Evolutionary conservation across 768 basidiomycete species (phyloP).

Genomic region (Cystobasidium onofrii): DNA sequence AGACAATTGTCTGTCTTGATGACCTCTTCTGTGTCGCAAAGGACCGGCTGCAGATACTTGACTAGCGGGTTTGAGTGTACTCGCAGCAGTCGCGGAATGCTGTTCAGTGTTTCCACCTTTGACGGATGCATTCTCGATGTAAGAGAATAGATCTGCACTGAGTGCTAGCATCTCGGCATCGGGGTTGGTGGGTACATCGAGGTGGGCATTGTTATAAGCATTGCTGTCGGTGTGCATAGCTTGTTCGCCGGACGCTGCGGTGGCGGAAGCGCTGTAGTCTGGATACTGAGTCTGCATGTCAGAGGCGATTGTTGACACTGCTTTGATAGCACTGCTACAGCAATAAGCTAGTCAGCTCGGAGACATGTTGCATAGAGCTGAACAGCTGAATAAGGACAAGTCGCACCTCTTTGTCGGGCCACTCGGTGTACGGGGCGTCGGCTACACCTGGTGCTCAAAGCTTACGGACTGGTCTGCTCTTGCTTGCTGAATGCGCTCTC

Average conservation of each 20-base stretch:
- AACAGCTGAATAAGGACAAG: too few species aligned
- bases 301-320: too few species aligned
- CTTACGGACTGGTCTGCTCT: too few species aligned
- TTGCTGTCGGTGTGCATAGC: neutral
- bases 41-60: neutral
- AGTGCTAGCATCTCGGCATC: neutral
- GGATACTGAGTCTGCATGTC: neutral
- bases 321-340: too few species aligned
- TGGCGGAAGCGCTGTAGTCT: neutral
- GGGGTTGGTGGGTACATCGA: neutral
- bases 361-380: too few species aligned
- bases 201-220: neutral
- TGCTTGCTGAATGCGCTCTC: too few species aligned
- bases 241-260: neutral
- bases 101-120: neutral
- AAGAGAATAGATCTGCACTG: neutral
- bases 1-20: conserved; percentile 3
- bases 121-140: neutral
- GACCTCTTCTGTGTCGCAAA: neutral
- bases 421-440: too few species aligned
- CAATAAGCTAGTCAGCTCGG: too few species aligned
- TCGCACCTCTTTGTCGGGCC: too few species aligned
- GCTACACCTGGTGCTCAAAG: too few species aligned
- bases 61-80: neutral
- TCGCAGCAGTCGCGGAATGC: too few species aligned